Conservation (phyloP, 1,284 basidiomycete genomes). For the Xanthoconium separans region DNA sequence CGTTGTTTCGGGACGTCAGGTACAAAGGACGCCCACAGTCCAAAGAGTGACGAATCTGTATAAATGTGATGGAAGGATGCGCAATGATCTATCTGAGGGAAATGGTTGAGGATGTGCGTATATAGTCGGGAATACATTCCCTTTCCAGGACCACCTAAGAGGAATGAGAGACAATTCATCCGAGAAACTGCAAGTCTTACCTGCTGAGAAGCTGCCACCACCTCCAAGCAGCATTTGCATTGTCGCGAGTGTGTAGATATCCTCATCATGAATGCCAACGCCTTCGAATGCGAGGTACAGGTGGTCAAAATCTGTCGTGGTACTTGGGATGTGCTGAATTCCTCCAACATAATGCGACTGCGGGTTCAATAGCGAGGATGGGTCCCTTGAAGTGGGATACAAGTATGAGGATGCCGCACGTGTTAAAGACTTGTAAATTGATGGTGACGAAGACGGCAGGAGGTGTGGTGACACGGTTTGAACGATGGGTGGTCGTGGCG, state of each 20-base stretch:
- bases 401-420: slow-evolving; percentile 73
- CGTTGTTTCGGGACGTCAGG: slow-evolving; percentile 59
- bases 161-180: slow-evolving; percentile 15
- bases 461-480: slow-evolving; percentile 50
- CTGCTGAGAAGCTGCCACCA: slow-evolving; percentile 93
- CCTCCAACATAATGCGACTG: slow-evolving; percentile 86
- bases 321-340: slow-evolving; percentile 67
- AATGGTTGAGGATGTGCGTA: slow-evolving; percentile 96
- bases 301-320: slow-evolving; percentile 84
- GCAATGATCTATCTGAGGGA: slow-evolving; percentile 93
- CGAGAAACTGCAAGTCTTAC: slow-evolving; percentile 37
- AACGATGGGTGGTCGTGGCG: slow-evolving; percentile 34
- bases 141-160: slow-evolving; percentile 88
- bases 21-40: slow-evolving; percentile 88
- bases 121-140: slow-evolving; percentile 99
- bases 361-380: slow-evolving; percentile 33
- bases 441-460: slow-evolving; percentile 51
- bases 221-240: slow-evolving; percentile 96
- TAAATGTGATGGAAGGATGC: slow-evolving; percentile 99
- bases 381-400: slow-evolving; percentile 41
- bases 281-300: slow-evolving; percentile 94
- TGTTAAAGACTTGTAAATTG: slow-evolving; percentile 65
- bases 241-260: slow-evolving; percentile 93
- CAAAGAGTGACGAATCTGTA: slow-evolving; percentile 92
- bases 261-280: slow-evolving; percentile 88